Evolutionary conservation across 768 basidiomycete species (phyloP), one percentile per base, ranked within the genome.

Genomic region (Pisolithus orientalis): DNA sequence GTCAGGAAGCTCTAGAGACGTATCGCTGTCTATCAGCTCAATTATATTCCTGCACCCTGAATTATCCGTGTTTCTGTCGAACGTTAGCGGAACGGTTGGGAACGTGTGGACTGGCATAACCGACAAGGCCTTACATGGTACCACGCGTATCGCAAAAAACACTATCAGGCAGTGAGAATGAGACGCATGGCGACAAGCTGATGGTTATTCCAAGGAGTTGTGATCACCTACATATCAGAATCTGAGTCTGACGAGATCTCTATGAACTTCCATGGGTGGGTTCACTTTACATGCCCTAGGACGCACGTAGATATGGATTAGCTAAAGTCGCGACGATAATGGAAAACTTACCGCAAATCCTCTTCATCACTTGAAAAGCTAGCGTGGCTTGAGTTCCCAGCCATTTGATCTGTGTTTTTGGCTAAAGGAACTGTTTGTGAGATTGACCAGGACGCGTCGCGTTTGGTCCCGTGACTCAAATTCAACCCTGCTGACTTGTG

Each of bases 201-300:
- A 34, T 34, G 34, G 34, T 27, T 14, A 44, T 44, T 25, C 6
- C 24, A 25, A 27, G 25, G 44, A 44, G 6, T 27, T 24, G 1
- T 44, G 21, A 31, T 29, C 13, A 61, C 70, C 49, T 56, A 70
- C 73, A 53, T 47, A n/a, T 72, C 70, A 1, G 72, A 68, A 48
- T 73, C 72, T 37, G 74, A 76, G 34, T 63, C 67, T 44, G 80
- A 82, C 16, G 78, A 80, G 63, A 82, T 77, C 57, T 82, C 78
- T 53, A 84, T 81, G n/a, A 24, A 83, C 66, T 42, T 73, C 67
- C 39, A 58, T 57, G 37, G 57, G 34, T 4, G 52, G 49, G 54
- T 21, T 37, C 29, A 29, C 50, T 48, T 29, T 47, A 16, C 24
- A 38, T 42, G 14, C 43, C 51, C 29, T 25, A 24, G 9, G 54